Percentiles rank a stretch among this genome's conserved stretches.
These are phyloP conservation scores for Thalia dealbata DNA, from an alignment of 176 grass and related monocot genomes.

Conservation along the genomic window DNA sequence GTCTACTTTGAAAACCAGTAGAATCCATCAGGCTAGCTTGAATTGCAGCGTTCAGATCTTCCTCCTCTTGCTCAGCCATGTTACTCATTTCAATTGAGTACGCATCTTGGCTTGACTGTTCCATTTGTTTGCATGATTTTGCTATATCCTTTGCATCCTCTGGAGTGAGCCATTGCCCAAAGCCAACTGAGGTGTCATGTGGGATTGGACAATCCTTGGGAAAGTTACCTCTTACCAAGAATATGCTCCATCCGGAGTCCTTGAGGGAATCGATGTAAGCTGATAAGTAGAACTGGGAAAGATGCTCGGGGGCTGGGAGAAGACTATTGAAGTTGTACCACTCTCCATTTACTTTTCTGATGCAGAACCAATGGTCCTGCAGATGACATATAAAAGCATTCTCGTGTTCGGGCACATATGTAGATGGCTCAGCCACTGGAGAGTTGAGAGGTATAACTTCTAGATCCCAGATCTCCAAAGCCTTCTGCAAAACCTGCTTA, in stretches of 20 bases:
- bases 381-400: constrained; percentile 92
- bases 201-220: constrained; percentile 74
- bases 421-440: constrained; percentile 49
- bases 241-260: constrained; percentile 90
- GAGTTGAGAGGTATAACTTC: constrained; percentile 72
- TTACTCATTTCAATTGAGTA: constrained; percentile 41
- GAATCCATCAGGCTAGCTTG: constrained; percentile 78
- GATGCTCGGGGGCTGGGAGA: constrained; percentile 82
- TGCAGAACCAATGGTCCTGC: constrained; percentile 96
- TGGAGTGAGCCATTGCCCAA: constrained; percentile 87
- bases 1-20: neutral
- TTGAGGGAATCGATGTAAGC: constrained; percentile 82
- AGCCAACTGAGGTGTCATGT: constrained; percentile 49
- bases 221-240: constrained; percentile 75
- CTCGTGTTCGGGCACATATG: constrained; percentile 72
- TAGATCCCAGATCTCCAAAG: constrained; percentile 87
- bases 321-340: constrained; percentile 99
- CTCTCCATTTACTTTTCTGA: constrained; percentile 80
- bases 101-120: constrained; percentile 20
- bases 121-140: constrained; percentile 56
- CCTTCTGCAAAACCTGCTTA: constrained; percentile 80
- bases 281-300: constrained; percentile 91
- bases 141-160: constrained; percentile 69
- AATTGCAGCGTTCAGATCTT: constrained; percentile 79
- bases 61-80: constrained; percentile 66